A percentile compares a stretch with the other conserved stretches of the same genome.
Evolutionary conservation across 1,284 basidiomycete species (phyloP).

Genomic region (Pseudozyma hubeiensis): DNA sequence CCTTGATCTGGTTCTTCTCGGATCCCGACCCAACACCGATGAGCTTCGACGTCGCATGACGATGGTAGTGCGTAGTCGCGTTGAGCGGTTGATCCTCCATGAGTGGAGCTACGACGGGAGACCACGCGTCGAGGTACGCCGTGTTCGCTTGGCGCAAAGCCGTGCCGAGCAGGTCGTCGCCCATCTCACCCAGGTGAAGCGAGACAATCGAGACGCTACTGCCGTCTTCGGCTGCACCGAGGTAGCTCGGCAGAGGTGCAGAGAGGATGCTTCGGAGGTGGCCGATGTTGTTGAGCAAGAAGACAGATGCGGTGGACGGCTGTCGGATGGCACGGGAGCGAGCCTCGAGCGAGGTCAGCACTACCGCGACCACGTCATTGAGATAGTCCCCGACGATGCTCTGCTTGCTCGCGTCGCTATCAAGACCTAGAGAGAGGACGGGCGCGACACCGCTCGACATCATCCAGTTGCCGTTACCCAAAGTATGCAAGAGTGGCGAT

Average conservation of each 20-base stretch:
- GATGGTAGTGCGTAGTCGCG: constrained; percentile 37
- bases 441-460: constrained; percentile 58
- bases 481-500: constrained; percentile 49
- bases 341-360: constrained; percentile 56
- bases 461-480: constrained; percentile 64
- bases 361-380: constrained; percentile 53
- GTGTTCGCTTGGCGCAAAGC: constrained; percentile 56
- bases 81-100: constrained; percentile 56
- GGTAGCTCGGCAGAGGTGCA: constrained; percentile 31
- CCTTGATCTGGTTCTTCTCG: constrained; percentile 63
- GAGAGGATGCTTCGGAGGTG: constrained; percentile 47
- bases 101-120: constrained; percentile 55
- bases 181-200: constrained; percentile 51
- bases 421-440: constrained; percentile 52
- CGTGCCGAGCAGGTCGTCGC: constrained; percentile 50
- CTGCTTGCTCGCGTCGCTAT: constrained; percentile 42
- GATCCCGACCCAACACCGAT: constrained; percentile 53
- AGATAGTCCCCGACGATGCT: constrained; percentile 54
- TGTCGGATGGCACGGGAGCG: constrained; percentile 59
- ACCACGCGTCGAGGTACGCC: constrained; percentile 64
- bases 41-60: constrained; percentile 52
- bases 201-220: constrained; percentile 28
- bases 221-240: constrained; percentile 27
- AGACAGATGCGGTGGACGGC: constrained; percentile 59
- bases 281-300: constrained; percentile 61